Percentiles rank a stretch among this genome's conserved stretches.
Evolutionary conservation across 371 early-diverging fungal species (phyloP).

Genomic region (Mucor indicus): DNA sequence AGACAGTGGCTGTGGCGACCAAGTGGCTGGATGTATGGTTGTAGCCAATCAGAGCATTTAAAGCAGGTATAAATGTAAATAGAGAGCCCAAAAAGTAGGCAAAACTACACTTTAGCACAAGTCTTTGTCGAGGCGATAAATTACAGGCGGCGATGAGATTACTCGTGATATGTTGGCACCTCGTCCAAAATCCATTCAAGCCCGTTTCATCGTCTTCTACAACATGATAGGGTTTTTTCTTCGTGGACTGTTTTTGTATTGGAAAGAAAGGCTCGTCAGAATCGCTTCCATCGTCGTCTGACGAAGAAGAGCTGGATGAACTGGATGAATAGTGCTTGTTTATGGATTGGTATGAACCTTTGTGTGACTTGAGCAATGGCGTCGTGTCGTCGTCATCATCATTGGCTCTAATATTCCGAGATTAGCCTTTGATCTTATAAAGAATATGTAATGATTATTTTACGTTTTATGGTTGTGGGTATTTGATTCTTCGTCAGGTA

Average conservation of each 20-base stretch:
- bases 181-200: constrained; percentile 1
- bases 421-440: too few species aligned
- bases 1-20: constrained; percentile 63
- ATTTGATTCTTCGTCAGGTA: constrained; percentile 13
- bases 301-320: constrained; percentile 6
- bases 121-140: constrained; percentile 32
- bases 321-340: neutral
- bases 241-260: constrained; percentile 1
- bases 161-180: neutral
- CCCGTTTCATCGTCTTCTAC: neutral
- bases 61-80: constrained; percentile 58
- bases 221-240: constrained; percentile 5
- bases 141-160: neutral
- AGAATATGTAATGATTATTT: too few species aligned
- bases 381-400: constrained; percentile 14
- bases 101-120: constrained; percentile 61
- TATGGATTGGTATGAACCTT: constrained; percentile 10
- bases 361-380: constrained; percentile 20
- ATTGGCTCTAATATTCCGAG: too few species aligned
- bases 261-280: constrained; percentile 37
- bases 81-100: constrained; percentile 62
- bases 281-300: constrained; percentile 22
- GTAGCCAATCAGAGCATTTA: constrained; percentile 46
- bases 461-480: too few species aligned
- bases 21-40: constrained; percentile 51